Base-by-base conservation (phyloP, 2,329 filamentous ascomycete genomes). In the Dothistroma septosporum region DNA sequence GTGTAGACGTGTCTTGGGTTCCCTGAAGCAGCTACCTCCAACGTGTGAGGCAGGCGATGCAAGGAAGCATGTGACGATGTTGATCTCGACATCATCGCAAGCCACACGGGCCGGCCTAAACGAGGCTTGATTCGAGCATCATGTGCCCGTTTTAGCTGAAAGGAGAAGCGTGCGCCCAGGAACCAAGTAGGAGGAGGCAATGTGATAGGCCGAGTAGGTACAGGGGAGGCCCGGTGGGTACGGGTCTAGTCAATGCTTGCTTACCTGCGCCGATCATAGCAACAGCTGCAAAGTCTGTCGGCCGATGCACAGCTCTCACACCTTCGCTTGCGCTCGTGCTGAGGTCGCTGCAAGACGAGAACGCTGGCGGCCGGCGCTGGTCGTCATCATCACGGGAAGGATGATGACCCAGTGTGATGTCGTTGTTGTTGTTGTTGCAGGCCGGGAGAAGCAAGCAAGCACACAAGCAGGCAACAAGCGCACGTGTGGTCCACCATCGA, bases 101-200 rank as follows among this genome's bases (percentile, higher is more conserved):
- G 52, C 52, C 52, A 54, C 52, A 54, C 31, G 31, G 4, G 6
- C 7, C 12, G 32, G 21, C 21, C 24, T 32, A 52, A 50, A 53
- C 19, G 41, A 41, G 21, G 32, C 32, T 16, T 11, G 35, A 21
- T n/a, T 22, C 35, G 28, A 24, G 57, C 19, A 32, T 16, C 31
- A 54, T 54, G 31, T 47, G 28, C 59, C 44, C 59, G 48, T 50
- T 32, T 52, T 61, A 55, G 52, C 59, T 58, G 49, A 37, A 58
- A 61, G 55, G 55, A 57, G 55, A 57, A 19, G 57, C 49, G 32
- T 52, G 41, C 41, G 49, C 32, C 10, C 59, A 58, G 55, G 59
- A 48, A 61, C 55, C 55, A 52, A 21, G 9, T 48, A 44, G 37
- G 24, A 50, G 16, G 28, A 19, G 11, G 28, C 46, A 19, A 41